Conservation (phyloP, 139 green algal species). For the Edaphochlamys debaryana region DNA sequence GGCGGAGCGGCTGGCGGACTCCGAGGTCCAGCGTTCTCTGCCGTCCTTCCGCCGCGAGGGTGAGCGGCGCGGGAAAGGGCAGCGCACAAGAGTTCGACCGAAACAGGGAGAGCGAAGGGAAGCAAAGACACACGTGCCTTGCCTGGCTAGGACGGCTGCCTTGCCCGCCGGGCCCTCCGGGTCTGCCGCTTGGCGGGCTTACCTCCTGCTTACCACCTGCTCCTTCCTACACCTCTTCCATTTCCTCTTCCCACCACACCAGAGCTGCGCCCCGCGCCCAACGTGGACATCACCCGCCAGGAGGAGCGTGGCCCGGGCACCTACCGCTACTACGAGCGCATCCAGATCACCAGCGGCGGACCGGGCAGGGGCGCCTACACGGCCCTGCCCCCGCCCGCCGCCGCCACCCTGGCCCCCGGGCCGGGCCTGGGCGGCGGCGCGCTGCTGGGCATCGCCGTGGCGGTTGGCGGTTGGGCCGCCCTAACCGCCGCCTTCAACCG, state of each 20-base stretch:
- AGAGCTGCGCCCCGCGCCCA: constrained; percentile 14
- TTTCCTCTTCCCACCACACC: not conserved
- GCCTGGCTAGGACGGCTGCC: too few relatives aligned
- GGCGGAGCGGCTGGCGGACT: constrained; percentile 25
- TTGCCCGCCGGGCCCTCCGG: too few relatives aligned
- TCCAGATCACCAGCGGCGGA: constrained; percentile 53
- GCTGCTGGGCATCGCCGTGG: constrained; percentile 34
- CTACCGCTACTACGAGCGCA: constrained; percentile 62
- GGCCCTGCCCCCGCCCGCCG: not conserved
- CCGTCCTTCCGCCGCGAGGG: not conserved
- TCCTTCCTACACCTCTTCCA: not conserved
- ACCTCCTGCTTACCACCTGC: too few relatives aligned
- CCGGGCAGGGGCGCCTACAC: not conserved
- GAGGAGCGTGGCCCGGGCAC: constrained; percentile 32
- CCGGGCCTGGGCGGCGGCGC: not conserved
- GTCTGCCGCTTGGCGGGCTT: too few relatives aligned
- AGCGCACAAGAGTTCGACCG: too few relatives aligned
- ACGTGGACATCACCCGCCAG: constrained; percentile 33
- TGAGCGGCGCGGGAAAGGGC: too few relatives aligned
- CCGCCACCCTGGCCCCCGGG: not conserved
- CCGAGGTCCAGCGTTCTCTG: not conserved
- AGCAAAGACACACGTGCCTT: too few relatives aligned
- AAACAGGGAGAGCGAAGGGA: too few relatives aligned
- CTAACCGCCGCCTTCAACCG: constrained; percentile 48
- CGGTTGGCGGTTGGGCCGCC: constrained; percentile 46